A percentile compares a stretch with the other conserved stretches of the same genome.
These are phyloP conservation scores for Puccinia horiana DNA, from an alignment of 1,284 basidiomycete species.

Conservation along the genomic window DNA sequence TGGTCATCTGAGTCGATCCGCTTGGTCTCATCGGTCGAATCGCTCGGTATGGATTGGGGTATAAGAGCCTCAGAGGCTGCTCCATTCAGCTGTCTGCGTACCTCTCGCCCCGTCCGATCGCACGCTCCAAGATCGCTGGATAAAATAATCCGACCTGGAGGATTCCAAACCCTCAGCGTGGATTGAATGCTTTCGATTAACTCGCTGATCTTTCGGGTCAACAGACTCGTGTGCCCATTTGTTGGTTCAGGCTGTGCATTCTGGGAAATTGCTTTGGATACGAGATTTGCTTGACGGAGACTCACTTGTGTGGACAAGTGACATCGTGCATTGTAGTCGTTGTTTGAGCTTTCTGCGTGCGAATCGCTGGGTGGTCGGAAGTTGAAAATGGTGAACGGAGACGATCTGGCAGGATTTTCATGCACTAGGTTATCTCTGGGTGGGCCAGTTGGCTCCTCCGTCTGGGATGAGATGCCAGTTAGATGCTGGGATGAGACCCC, in stretches of 20 bases:
- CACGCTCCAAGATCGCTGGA: background rate
- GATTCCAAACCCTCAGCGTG: background rate
- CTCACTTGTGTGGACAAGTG: slow-evolving; percentile 1
- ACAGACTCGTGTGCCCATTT: background rate
- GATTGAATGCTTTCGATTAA: background rate
- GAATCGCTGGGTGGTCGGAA: background rate
- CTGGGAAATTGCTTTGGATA: background rate
- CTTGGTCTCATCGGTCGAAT: background rate
- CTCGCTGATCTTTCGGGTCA: slow-evolving; percentile 3
- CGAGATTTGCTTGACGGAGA: background rate
- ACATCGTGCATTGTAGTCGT: background rate
- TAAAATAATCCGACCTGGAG: background rate
- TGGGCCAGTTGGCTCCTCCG: background rate
- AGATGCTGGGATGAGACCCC: background rate
- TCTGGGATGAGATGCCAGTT: background rate
- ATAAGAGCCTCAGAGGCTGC: background rate
- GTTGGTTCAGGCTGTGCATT: background rate
- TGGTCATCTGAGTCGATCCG: background rate
- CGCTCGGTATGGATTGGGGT: background rate
- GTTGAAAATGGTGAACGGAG: background rate
- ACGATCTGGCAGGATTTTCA: background rate
- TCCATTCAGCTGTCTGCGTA: background rate
- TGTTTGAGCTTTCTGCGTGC: background rate
- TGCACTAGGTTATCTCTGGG: background rate
- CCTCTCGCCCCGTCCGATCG: background rate